phyloP scores from a whole-genome alignment of 148 eudicot genomes.

The Suaeda aralocaspica region DNA sequence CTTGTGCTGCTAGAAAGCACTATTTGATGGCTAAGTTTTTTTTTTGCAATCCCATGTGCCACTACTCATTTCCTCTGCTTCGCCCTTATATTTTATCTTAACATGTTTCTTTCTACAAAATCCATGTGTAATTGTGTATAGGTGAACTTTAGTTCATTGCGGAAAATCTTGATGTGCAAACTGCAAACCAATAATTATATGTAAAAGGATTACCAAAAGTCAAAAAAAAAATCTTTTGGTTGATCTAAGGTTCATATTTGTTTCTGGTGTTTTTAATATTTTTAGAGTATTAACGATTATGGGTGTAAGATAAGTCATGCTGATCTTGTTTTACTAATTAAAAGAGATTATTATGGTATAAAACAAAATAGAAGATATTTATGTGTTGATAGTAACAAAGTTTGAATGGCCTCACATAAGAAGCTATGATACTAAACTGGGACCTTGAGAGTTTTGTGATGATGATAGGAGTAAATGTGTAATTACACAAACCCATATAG shows the following conservation, averaged over 20 bases:
- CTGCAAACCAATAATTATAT: background rate
- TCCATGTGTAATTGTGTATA: background rate
- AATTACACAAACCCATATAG: too few relatives aligned
- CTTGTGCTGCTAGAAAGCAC: conserved; percentile 18
- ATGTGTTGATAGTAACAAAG: too few relatives aligned
- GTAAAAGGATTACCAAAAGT: background rate
- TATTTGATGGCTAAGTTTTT: background rate
- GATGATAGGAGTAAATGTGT: background rate
- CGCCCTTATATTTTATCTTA: background rate
- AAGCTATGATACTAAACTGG: too few relatives aligned
- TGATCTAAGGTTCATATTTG: background rate
- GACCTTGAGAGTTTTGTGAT: background rate
- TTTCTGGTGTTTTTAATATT: background rate
- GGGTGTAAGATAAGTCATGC: too few relatives aligned
- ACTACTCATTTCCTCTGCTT: background rate
- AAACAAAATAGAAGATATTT: too few relatives aligned
- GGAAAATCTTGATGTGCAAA: background rate
- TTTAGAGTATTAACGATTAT: too few relatives aligned
- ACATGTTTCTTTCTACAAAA: background rate
- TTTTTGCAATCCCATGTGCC: background rate
- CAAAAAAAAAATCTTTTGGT: background rate
- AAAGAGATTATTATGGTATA: too few relatives aligned
- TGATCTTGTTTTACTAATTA: too few relatives aligned
- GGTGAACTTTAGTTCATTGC: background rate
- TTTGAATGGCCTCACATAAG: too few relatives aligned